Percentiles rank a stretch among this genome's conserved stretches.
Conservation (phyloP, 2,329 filamentous ascomycete genomes). For the Allantophomopsis lycopodina region DNA sequence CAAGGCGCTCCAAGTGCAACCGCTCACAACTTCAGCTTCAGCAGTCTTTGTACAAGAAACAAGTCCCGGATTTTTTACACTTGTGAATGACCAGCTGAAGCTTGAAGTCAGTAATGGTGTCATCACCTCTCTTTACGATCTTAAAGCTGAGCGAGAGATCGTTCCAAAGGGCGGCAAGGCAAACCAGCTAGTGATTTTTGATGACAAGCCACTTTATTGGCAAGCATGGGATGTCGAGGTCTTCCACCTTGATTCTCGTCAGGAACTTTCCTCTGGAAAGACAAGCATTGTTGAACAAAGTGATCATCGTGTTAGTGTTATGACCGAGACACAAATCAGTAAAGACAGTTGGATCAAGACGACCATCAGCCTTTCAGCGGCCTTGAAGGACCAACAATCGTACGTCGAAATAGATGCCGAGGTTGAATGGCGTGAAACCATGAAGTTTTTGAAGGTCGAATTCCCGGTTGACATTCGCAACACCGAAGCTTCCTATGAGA, state of each 20-base stretch:
- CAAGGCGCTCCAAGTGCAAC: slow-evolving; percentile 33
- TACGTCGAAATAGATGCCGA: slow-evolving; percentile 70
- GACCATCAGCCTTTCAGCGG: slow-evolving; percentile 65
- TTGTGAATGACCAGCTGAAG: slow-evolving; percentile 65
- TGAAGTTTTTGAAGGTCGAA: slow-evolving; percentile 98
- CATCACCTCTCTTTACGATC: slow-evolving; percentile 77
- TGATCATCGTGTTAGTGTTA: slow-evolving; percentile 65
- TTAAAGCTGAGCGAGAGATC: slow-evolving; percentile 59
- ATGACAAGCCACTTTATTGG: slow-evolving; percentile 96
- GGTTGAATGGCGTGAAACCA: slow-evolving; percentile 94
- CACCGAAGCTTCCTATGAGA: slow-evolving; percentile 90
- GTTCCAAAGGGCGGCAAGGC: slow-evolving; percentile 62
- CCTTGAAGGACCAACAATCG: slow-evolving; percentile 48
- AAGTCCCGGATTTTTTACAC: slow-evolving; percentile 52
- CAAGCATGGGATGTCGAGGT: slow-evolving; percentile 98
- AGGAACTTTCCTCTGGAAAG: slow-evolving; percentile 55
- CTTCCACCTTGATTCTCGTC: slow-evolving; percentile 78
- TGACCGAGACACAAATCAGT: slow-evolving; percentile 78
- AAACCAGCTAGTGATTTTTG: slow-evolving; percentile 87
- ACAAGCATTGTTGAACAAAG: slow-evolving; percentile 61
- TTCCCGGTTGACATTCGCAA: slow-evolving; percentile 88
- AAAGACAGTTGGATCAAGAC: slow-evolving; percentile 77
- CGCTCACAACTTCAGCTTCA: slow-evolving; percentile 31
- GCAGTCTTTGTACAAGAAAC: slow-evolving; percentile 38
- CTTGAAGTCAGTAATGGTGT: slow-evolving; percentile 61